phyloP scores from a whole-genome alignment of 2,329 filamentous ascomycete species.

The Geoglossum cookeanum region DNA sequence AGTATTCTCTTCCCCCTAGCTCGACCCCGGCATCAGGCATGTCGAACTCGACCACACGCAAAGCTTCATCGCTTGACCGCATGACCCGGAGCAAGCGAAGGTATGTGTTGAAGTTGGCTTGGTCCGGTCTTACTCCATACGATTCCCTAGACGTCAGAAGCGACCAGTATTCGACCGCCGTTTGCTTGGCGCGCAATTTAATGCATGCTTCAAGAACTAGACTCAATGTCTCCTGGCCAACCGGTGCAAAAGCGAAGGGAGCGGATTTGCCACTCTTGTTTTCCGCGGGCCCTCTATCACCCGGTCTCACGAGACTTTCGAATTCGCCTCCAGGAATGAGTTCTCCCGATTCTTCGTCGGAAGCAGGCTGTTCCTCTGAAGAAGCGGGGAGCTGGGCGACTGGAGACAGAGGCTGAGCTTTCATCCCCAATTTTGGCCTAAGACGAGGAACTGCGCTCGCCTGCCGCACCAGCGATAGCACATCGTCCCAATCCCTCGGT shows the following conservation, averaged over 20 bases:
- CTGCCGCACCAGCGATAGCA: constrained; percentile 61
- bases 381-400: neutral
- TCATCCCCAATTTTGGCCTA: constrained; percentile 19
- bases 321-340: constrained; percentile 4
- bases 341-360: constrained; percentile 6
- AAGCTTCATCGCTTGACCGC: constrained; percentile 43
- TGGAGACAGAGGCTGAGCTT: neutral
- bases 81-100: constrained; percentile 46
- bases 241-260: constrained; percentile 22
- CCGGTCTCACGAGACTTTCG: neutral
- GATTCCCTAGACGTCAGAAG: constrained; percentile 36
- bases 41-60: constrained; percentile 31
- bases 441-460: constrained; percentile 56
- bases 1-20: constrained; percentile 36
- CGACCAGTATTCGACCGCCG: constrained; percentile 64
- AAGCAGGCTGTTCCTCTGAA: neutral
- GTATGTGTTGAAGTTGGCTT: constrained; percentile 48
- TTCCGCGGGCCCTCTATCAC: neutral
- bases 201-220: constrained; percentile 47
- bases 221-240: constrained; percentile 41
- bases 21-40: constrained; percentile 10
- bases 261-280: neutral
- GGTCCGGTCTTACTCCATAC: constrained; percentile 49
- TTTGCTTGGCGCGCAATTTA: constrained; percentile 37
- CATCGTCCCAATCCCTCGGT: constrained; percentile 45